These are phyloP conservation scores for Chaetoceros muelleri DNA, from an alignment of 108 stramenopile species.

Conservation along the genomic window DNA sequence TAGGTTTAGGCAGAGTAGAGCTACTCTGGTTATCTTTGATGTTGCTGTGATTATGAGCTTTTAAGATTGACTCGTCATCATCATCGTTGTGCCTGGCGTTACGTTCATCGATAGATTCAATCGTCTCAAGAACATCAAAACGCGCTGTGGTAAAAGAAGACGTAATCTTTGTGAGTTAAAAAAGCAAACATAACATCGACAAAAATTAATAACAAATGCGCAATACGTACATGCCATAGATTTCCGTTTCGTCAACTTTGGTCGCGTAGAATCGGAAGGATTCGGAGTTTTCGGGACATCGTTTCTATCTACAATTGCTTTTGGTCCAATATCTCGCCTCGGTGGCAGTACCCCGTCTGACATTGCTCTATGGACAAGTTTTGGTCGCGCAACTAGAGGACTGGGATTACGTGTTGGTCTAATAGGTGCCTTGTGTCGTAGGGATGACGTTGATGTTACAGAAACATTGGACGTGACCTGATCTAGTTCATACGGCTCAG, in stretches of 20 bases:
- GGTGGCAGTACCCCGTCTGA: not conserved
- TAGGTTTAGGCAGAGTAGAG: not conserved
- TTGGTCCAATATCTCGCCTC: not conserved
- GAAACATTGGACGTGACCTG: no score
- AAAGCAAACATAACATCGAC: not conserved
- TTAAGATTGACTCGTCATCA: no score
- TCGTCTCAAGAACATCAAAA: not conserved
- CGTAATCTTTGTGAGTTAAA: not conserved
- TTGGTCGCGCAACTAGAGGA: not conserved
- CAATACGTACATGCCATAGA: not conserved
- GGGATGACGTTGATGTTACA: not conserved
- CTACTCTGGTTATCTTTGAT: not conserved
- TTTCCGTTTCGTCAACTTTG: not conserved
- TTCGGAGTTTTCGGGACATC: no score
- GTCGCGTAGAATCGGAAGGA: no score
- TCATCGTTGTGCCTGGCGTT: no score
- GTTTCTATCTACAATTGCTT: no score
- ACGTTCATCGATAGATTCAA: not conserved
- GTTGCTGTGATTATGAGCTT: no score
- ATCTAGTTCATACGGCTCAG: no score
- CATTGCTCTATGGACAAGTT: not conserved
- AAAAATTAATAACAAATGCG: not conserved
- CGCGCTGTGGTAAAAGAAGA: not conserved
- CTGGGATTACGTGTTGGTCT: not conserved
- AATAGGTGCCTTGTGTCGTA: not conserved